A percentile compares a stretch with the other conserved stretches of the same genome.
phyloP scores from a whole-genome alignment of 2,329 filamentous ascomycete genomes.

The Polytolypa hystricis region DNA sequence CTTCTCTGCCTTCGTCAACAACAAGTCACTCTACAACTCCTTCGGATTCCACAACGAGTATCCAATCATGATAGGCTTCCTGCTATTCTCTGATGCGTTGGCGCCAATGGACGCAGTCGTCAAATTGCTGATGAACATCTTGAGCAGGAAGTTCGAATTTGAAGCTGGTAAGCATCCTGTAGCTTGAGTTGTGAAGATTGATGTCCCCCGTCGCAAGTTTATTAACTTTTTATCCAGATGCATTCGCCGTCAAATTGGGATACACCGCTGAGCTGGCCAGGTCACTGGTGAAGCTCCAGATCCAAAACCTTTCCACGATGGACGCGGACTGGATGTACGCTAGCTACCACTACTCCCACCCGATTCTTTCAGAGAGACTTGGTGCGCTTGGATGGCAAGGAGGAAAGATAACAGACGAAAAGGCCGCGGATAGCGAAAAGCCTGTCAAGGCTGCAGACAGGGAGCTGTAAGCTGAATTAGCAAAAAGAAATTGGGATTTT shows the following conservation, averaged over 20 bases:
- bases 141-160: slow-evolving; percentile 92
- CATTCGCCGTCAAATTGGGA: slow-evolving; percentile 74
- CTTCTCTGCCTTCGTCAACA: slow-evolving; percentile 96
- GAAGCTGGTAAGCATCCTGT: slow-evolving; percentile 55
- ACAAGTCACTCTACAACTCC: slow-evolving; percentile 75
- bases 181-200: neutral
- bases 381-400: slow-evolving; percentile 83
- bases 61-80: slow-evolving; percentile 93
- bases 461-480: slow-evolving; percentile 63
- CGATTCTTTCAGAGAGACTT: slow-evolving; percentile 85
- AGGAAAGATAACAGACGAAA: slow-evolving; percentile 33
- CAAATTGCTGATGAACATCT: slow-evolving; percentile 90
- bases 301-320: slow-evolving; percentile 97
- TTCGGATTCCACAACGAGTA: slow-evolving; percentile 78
- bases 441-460: slow-evolving; percentile 62
- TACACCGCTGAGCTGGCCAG: slow-evolving; percentile 73
- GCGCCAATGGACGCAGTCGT: slow-evolving; percentile 89
- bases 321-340: slow-evolving; percentile 98
- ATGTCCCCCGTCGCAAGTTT: no score
- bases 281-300: slow-evolving; percentile 92
- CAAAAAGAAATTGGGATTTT: no score
- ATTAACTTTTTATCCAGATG: slow-evolving; percentile 42
- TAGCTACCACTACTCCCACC: slow-evolving; percentile 97
- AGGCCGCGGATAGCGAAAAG: slow-evolving; percentile 45
- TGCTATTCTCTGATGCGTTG: slow-evolving; percentile 94